Evolutionary conservation across 2,329 filamentous ascomycete species (phyloP).

Genomic region (Cladosporium cucumerinum): DNA sequence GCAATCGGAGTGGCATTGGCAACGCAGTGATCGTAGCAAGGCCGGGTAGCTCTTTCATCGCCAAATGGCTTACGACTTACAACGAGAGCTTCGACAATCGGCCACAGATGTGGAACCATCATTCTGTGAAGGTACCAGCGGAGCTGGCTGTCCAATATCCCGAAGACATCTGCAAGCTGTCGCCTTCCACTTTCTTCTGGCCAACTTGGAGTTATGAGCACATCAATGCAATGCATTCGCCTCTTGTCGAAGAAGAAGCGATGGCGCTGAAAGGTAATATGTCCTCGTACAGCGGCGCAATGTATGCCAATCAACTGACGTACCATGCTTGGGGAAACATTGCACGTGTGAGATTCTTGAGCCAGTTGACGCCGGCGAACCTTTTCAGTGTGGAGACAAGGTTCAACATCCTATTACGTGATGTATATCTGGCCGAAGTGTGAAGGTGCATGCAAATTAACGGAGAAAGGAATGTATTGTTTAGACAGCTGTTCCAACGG

Average conservation of each 20-base stretch:
- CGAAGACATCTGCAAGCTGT: slow-evolving; percentile 18
- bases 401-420: slow-evolving; percentile 9
- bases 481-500: no score
- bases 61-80: slow-evolving; percentile 18
- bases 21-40: slow-evolving; percentile 21
- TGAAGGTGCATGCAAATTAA: not conserved
- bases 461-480: not conserved
- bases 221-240: slow-evolving; percentile 17
- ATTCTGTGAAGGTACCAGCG: slow-evolving; percentile 18
- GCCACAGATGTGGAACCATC: slow-evolving; percentile 18
- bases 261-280: slow-evolving; percentile 7
- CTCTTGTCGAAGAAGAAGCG: slow-evolving; percentile 4
- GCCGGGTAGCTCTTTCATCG: slow-evolving; percentile 17
- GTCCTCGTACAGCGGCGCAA: slow-evolving; percentile 13
- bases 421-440: not conserved
- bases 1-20: slow-evolving; percentile 20
- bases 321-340: slow-evolving; percentile 17
- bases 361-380: not conserved
- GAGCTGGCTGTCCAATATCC: slow-evolving; percentile 14
- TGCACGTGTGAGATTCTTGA: not conserved
- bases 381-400: not conserved
- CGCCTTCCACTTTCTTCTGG: slow-evolving; percentile 20
- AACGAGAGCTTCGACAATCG: slow-evolving; percentile 12
- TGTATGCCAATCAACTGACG: slow-evolving; percentile 20
- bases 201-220: slow-evolving; percentile 18